Evolutionary conservation across 306 rosid genomes (phyloP).

Genomic region (Fagus sylvatica): DNA sequence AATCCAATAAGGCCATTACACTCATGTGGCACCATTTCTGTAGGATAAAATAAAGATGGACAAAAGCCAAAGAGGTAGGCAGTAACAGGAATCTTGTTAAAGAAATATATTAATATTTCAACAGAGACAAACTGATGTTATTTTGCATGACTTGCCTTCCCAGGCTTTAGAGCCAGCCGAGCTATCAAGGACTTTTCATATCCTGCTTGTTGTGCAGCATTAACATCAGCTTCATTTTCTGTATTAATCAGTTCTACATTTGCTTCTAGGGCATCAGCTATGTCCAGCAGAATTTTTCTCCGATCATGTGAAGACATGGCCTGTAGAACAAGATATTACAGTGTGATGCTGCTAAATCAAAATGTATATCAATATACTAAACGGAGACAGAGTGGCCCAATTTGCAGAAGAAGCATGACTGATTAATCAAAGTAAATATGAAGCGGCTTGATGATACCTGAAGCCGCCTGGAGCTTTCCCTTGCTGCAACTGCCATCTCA

Average conservation of each 20-base stretch:
- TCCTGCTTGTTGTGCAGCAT: conserved; percentile 74
- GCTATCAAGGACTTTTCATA: conserved; percentile 78
- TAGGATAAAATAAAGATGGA: not conserved
- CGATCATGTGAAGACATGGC: conserved; percentile 76
- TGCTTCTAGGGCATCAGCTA: conserved; percentile 92
- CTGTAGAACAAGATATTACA: conserved; percentile 44
- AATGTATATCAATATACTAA: not conserved
- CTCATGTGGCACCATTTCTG: not conserved
- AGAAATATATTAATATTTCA: conserved; percentile 8
- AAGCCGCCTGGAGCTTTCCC: conserved; percentile 93
- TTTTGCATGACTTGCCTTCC: conserved; percentile 56
- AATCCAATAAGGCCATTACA: conserved; percentile 4
- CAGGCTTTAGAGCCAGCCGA: conserved; percentile 77
- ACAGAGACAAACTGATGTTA: conserved; percentile 8
- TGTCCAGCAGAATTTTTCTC: conserved; percentile 71
- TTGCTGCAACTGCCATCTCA: conserved; percentile 95
- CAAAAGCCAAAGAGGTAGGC: not conserved
- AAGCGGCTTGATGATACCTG: conserved; percentile 57
- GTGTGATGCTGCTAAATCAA: conserved; percentile 26
- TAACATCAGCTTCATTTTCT: conserved; percentile 90
- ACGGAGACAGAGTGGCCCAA: not conserved
- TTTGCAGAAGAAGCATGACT: not conserved
- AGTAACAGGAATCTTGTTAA: not conserved
- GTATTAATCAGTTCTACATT: conserved; percentile 53
- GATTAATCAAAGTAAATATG: not conserved